Conservation (phyloP, 495 filamentous ascomycete genomes). For the Xylaria curta region DNA sequence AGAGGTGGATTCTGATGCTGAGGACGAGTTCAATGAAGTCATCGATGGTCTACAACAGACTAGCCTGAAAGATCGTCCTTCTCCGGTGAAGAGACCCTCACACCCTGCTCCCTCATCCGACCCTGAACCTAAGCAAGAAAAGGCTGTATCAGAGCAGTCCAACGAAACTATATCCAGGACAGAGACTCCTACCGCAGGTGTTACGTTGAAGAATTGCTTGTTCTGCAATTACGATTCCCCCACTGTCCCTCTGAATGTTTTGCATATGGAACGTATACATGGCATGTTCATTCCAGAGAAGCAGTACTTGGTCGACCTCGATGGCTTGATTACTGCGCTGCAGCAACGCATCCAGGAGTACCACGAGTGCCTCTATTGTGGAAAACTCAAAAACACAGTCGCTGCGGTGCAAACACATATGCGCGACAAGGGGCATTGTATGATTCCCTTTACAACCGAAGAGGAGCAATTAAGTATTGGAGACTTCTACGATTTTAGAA, state of each 20-base stretch:
- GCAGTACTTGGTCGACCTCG: slow-evolving; percentile 77
- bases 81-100: slow-evolving; percentile 60
- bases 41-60: slow-evolving; percentile 78
- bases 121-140: slow-evolving; percentile 49
- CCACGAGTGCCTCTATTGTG: slow-evolving; percentile 79
- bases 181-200: slow-evolving; percentile 42
- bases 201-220: slow-evolving; percentile 72
- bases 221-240: slow-evolving; percentile 88
- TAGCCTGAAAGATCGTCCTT: slow-evolving; percentile 65
- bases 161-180: slow-evolving; percentile 45
- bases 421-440: slow-evolving; percentile 95
- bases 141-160: slow-evolving; percentile 42
- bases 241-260: slow-evolving; percentile 71
- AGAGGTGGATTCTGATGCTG: slow-evolving; percentile 66
- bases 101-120: slow-evolving; percentile 62
- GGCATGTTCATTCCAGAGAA: slow-evolving; percentile 96
- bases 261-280: slow-evolving; percentile 90
- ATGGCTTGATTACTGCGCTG: slow-evolving; percentile 76
- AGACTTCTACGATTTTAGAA: slow-evolving; percentile 97
- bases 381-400: slow-evolving; percentile 73
- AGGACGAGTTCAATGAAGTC: slow-evolving; percentile 78
- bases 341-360: slow-evolving; percentile 79
- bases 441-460: slow-evolving; percentile 89
- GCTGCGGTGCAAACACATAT: slow-evolving; percentile 90
- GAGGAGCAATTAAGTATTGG: slow-evolving; percentile 93